Evolutionary conservation across 805 yeast genomes (phyloP).

Genomic region (Kodamaea neixiangensis): DNA sequence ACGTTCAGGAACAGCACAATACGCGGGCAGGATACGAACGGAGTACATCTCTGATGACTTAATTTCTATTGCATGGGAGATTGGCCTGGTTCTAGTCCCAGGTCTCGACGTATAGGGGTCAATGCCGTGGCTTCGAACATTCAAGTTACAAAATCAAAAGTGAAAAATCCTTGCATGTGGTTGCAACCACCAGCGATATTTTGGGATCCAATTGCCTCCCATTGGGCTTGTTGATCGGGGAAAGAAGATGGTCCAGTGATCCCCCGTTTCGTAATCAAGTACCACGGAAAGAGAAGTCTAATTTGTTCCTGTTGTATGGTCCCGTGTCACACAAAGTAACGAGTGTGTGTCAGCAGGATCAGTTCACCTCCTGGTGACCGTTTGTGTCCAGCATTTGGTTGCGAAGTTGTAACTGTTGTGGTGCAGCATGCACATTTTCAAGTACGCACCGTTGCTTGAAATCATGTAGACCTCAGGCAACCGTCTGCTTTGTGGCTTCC

Average conservation of each 20-base stretch:
- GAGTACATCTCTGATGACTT: not conserved
- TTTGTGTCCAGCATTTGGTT: not conserved
- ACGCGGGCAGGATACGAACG: not conserved
- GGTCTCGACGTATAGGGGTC: not conserved
- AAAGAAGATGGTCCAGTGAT: not conserved
- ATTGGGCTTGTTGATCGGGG: not conserved
- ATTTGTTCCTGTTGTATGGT: not conserved
- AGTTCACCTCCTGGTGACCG: not conserved
- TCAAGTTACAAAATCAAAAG: not conserved
- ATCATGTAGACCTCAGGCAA: not conserved
- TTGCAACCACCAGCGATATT: not conserved
- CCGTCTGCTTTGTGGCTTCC: not conserved
- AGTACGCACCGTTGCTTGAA: not conserved
- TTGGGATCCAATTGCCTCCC: not conserved
- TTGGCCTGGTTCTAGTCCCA: not conserved
- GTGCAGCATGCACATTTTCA: slow-evolving; percentile 1
- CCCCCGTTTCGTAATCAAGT: not conserved
- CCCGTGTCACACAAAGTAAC: not conserved
- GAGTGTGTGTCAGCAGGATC: not conserved
- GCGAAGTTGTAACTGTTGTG: not conserved
- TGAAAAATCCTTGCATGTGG: not conserved
- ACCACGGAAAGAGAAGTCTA: not conserved
- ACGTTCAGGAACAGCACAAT: not conserved
- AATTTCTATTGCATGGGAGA: not conserved
- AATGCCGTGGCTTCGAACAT: not conserved